phyloP scores from a whole-genome alignment of 176 grass and related monocot species.

The Raddia guianensis region DNA sequence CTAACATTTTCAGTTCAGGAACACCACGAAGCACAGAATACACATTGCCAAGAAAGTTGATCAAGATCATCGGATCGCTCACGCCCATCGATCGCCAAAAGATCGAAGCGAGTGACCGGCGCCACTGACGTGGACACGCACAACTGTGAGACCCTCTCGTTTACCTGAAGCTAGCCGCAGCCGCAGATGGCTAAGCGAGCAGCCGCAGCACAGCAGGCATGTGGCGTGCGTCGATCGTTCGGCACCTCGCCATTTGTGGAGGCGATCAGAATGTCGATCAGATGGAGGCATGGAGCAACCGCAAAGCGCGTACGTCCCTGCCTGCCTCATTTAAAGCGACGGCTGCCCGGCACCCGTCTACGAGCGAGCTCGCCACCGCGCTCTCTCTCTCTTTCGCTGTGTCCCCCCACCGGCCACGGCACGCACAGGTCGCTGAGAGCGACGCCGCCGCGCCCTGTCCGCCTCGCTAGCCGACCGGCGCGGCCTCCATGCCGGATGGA shows the following conservation, averaged over 20 bases:
- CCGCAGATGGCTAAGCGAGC: slow-evolving; percentile 26
- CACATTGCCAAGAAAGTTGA: slow-evolving; percentile 6
- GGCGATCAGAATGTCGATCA: not conserved
- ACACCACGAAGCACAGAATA: not conserved
- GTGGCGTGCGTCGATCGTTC: not conserved
- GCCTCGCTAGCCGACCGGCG: not conserved
- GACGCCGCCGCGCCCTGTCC: slow-evolving; percentile 4
- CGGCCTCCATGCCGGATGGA: not conserved
- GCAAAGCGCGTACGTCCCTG: not conserved
- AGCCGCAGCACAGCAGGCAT: not conserved
- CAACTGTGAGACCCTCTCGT: slow-evolving; percentile 36
- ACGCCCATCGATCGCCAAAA: slow-evolving; percentile 6
- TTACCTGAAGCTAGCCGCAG: not conserved
- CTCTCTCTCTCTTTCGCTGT: not conserved
- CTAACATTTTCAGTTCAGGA: not conserved
- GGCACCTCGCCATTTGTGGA: slow-evolving; percentile 24
- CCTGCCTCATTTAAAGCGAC: slow-evolving; percentile 40
- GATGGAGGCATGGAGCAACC: slow-evolving; percentile 12
- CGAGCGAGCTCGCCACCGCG: not conserved
- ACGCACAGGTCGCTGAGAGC: slow-evolving; percentile 23
- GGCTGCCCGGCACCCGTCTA: slow-evolving; percentile 40
- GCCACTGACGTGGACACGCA: slow-evolving; percentile 28
- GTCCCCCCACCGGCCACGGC: not conserved
- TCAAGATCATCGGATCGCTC: not conserved
- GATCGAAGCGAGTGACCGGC: not conserved